Evolutionary conservation across 2,329 filamentous ascomycete species (phyloP).

Genomic region (Trichoderma sp.): DNA sequence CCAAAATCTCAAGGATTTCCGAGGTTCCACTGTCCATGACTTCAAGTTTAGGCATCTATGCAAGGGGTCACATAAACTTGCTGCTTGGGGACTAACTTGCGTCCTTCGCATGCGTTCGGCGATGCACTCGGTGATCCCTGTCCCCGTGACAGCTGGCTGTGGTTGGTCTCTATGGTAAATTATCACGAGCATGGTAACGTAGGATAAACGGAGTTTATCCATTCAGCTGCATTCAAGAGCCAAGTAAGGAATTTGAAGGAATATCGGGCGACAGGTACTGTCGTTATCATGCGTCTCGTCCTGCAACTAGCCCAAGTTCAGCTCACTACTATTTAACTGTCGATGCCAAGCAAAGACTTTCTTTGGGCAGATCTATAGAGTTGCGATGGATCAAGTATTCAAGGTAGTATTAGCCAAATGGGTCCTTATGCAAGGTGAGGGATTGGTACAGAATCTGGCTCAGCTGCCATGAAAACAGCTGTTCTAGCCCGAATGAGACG

Average conservation of each 20-base stretch:
- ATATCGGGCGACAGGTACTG: not conserved
- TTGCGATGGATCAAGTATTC: not conserved
- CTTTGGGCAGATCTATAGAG: not conserved
- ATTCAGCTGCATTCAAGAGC: not conserved
- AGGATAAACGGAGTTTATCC: too few species aligned
- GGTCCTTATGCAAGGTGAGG: not conserved
- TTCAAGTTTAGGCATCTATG: not conserved
- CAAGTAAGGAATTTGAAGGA: not conserved
- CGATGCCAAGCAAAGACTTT: not conserved
- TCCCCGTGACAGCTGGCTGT: not conserved
- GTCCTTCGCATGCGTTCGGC: not conserved
- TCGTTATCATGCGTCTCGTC: not conserved
- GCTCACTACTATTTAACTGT: not conserved
- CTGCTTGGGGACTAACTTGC: not conserved
- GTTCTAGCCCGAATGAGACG: not conserved
- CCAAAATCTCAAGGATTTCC: not conserved
- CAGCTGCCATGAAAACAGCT: not conserved
- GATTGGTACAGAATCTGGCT: not conserved
- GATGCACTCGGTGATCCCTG: not conserved
- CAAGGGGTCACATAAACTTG: not conserved
- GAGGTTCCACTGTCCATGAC: not conserved
- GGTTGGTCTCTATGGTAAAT: not conserved
- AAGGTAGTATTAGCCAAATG: not conserved
- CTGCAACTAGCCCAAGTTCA: not conserved
- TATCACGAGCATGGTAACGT: not conserved